A percentile compares a stretch with the other conserved stretches of the same genome.
phyloP scores from a whole-genome alignment of 164 flowering plant genomes.

The Liriodendron chinense region DNA sequence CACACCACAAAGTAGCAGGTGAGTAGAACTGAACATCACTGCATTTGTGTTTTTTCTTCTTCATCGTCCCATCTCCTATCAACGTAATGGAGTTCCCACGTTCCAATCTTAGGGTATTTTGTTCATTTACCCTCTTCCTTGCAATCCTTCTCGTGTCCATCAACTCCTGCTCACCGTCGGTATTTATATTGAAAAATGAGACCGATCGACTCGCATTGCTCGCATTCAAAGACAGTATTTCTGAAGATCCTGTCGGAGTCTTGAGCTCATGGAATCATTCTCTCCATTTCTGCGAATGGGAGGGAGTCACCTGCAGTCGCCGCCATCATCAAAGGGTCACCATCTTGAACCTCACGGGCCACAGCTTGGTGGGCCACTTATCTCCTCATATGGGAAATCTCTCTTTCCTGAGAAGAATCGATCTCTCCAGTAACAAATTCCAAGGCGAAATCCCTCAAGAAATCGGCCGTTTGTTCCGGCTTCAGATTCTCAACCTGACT shows the following conservation, averaged over 20 bases:
- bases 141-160: background rate
- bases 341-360: slow-evolving; percentile 22
- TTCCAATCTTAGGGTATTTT: background rate
- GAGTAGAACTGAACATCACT: too few species aligned
- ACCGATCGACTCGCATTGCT: slow-evolving; percentile 15
- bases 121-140: background rate
- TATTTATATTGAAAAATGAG: background rate
- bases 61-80: too few species aligned
- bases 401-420: slow-evolving; percentile 34
- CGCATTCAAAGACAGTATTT: slow-evolving; percentile 13
- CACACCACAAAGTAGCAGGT: too few species aligned
- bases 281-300: slow-evolving; percentile 18
- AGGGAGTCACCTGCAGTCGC: slow-evolving; percentile 25
- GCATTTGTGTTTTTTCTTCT: too few species aligned
- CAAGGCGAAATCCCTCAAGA: slow-evolving; percentile 29
- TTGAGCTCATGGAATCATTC: slow-evolving; percentile 20
- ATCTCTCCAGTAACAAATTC: slow-evolving; percentile 33
- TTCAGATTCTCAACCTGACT: slow-evolving; percentile 28
- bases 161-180: background rate
- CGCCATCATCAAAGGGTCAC: slow-evolving; percentile 19
- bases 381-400: slow-evolving; percentile 43
- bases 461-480: slow-evolving; percentile 28
- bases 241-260: slow-evolving; percentile 14
- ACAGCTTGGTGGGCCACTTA: slow-evolving; percentile 22
- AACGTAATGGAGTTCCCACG: too few species aligned